Percentiles rank a stretch among this genome's conserved stretches.
Evolutionary conservation across 1,139 yeast genomes (phyloP).

Genomic region (Candida sp.): DNA sequence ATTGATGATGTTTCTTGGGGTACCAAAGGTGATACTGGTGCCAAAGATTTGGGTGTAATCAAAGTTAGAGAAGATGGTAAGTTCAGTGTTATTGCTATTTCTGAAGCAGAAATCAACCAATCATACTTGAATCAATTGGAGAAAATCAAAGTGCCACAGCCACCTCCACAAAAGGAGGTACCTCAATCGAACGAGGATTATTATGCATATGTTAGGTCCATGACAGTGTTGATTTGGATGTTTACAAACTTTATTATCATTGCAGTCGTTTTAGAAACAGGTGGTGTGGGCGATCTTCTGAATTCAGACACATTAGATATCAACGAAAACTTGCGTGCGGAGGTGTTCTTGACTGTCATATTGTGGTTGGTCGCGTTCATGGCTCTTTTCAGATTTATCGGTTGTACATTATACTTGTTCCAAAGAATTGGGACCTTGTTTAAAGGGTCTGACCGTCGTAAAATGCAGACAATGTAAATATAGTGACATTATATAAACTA

Average conservation of each 20-base stretch:
- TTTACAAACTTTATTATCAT: slow-evolving; percentile 68
- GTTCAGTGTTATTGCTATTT: slow-evolving; percentile 65
- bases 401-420: slow-evolving; percentile 59
- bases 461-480: slow-evolving; percentile 5
- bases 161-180: not conserved
- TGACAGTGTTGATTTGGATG: slow-evolving; percentile 80
- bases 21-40: slow-evolving; percentile 48
- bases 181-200: slow-evolving; percentile 52
- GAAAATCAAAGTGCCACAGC: slow-evolving; percentile 47
- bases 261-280: slow-evolving; percentile 70
- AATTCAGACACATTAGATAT: slow-evolving; percentile 9
- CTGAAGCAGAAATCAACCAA: slow-evolving; percentile 57
- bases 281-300: slow-evolving; percentile 48
- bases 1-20: slow-evolving; percentile 53
- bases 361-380: slow-evolving; percentile 81
- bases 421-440: slow-evolving; percentile 27
- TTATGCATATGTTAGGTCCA: slow-evolving; percentile 76
- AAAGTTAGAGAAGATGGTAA: slow-evolving; percentile 66
- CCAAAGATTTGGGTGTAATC: slow-evolving; percentile 48
- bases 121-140: slow-evolving; percentile 61
- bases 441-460: slow-evolving; percentile 15
- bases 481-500: not conserved
- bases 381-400: slow-evolving; percentile 71
- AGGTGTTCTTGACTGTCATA: slow-evolving; percentile 64
- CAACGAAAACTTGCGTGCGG: slow-evolving; percentile 22